Percentiles rank a stretch among this genome's conserved stretches.
Evolutionary conservation across 129 eudicot species (phyloP).

Genomic region (Flaveria brownii): DNA sequence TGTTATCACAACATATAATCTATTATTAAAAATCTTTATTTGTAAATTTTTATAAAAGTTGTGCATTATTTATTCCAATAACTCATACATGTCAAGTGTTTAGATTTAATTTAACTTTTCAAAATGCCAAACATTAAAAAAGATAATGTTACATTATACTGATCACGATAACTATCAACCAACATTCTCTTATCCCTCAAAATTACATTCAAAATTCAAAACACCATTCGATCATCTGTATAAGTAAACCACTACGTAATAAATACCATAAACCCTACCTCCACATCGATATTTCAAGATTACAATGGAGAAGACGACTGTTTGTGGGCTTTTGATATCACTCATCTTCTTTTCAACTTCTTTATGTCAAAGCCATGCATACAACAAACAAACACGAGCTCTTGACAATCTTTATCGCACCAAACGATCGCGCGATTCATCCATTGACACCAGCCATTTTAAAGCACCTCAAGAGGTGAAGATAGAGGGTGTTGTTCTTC

Average conservation of each 20-base stretch:
- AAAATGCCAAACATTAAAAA: neutral
- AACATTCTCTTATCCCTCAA: neutral
- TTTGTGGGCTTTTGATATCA: conserved; percentile 14
- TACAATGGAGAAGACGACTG: conserved; percentile 15
- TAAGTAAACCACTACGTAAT: neutral
- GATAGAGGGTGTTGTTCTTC: conserved; percentile 10
- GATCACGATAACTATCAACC: neutral
- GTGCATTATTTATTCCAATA: neutral
- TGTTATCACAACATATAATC: neutral
- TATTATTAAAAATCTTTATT: neutral
- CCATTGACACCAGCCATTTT: conserved; percentile 44
- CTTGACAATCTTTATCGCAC: conserved; percentile 40
- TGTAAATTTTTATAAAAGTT: neutral
- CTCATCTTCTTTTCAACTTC: conserved; percentile 34
- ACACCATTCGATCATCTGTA: neutral
- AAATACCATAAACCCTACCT: conserved; percentile 1
- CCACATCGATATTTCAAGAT: neutral
- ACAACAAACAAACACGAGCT: conserved; percentile 46
- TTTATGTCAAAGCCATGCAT: conserved; percentile 18
- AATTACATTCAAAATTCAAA: neutral
- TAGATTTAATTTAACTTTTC: neutral
- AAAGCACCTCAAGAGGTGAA: conserved; percentile 24
- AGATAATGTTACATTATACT: neutral
- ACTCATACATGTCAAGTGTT: neutral
- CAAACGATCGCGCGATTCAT: conserved; percentile 31